A percentile compares a stretch with the other conserved stretches of the same genome.
Conservation (phyloP, 2,329 filamentous ascomycete species). For the Xenoacremonium recifei region DNA sequence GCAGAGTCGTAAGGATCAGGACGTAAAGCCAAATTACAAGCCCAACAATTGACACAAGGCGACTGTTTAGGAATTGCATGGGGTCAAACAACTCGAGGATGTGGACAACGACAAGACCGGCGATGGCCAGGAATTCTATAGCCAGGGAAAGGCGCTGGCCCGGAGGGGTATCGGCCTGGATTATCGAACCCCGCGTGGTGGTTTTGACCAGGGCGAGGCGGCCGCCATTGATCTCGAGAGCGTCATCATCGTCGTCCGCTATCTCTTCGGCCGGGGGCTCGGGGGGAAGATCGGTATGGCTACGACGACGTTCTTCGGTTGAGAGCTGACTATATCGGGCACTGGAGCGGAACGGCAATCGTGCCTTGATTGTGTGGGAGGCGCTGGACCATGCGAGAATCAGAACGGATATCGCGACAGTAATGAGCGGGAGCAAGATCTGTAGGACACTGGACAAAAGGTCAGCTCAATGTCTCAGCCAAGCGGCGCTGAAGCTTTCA, state of each 20-base stretch:
- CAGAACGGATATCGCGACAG: constrained; percentile 68
- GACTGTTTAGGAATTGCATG: constrained; percentile 57
- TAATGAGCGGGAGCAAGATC: constrained; percentile 72
- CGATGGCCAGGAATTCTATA: constrained; percentile 73
- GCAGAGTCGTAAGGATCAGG: constrained; percentile 67
- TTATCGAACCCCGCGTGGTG: constrained; percentile 60
- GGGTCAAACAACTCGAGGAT: constrained; percentile 60
- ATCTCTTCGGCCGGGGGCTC: constrained; percentile 43
- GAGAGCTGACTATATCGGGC: constrained; percentile 55
- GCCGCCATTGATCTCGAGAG: constrained; percentile 55
- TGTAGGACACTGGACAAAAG: constrained; percentile 43
- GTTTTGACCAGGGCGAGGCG: constrained; percentile 59
- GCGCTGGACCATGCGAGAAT: constrained; percentile 60
- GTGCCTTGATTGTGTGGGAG: constrained; percentile 49
- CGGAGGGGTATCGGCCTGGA: constrained; percentile 73
- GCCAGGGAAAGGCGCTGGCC: constrained; percentile 69
- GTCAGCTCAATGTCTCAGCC: constrained; percentile 10
- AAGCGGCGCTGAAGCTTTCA: background rate
- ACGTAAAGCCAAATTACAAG: constrained; percentile 81
- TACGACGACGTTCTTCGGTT: constrained; percentile 38
- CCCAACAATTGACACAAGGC: constrained; percentile 61
- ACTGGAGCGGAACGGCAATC: constrained; percentile 41
- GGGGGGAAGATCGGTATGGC: constrained; percentile 53
- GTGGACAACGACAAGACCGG: constrained; percentile 70
- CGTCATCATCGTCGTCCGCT: constrained; percentile 60